Evolutionary conservation across 2,329 filamentous ascomycete genomes (phyloP), one percentile per base, ranked within the genome.

Genomic region (Hymenoscyphus repandus): DNA sequence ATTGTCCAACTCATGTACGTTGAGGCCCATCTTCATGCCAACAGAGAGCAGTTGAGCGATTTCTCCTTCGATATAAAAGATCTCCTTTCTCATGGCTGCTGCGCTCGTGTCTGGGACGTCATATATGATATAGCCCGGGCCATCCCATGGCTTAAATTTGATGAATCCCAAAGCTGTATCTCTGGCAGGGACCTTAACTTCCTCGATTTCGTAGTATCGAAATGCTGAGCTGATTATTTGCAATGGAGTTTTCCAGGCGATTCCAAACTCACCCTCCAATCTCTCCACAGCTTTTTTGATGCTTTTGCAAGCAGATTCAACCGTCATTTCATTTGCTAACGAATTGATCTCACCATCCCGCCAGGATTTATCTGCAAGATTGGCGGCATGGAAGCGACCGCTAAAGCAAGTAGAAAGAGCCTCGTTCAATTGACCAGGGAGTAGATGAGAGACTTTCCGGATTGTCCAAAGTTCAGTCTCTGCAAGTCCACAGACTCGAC

Each of bases 351-450:
- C 49, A 43, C 42, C 52, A 11, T 47, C 30, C 13, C 33, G 38
- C 55, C 55, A 62, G 6, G 47, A 41, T 11, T 53, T 40, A 15
- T 50, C 49, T 3, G 47, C 49, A 30, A 52, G 38, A n/a, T 56
- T 50, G 2, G 53, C 40, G 9, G 51, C 54, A 17, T 59, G 50
- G 2, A 58, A 65, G 7, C 43, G 50, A 34, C 80, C 82, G 1
- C 77, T 80, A 61, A 88, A 88, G 0, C 95, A 72, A 9, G 77
- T 79, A 1, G 82, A 82, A 44, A 85, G 85, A 0, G 87, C 85
- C n/a, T 76, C 73, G 66, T 95, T 95, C 74, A 96, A 96, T 10
- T 79, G 69, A 0, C 91, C 91, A 0, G 91, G 90, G 5, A 95
- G 72, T 2, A 68, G 66, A 1, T 64, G 53, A 1, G 73, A 70